Evolutionary conservation across 352 stramenopile species (phyloP), one percentile per base, ranked within the genome.

Genomic region (Phytophthora gonapodyides): DNA sequence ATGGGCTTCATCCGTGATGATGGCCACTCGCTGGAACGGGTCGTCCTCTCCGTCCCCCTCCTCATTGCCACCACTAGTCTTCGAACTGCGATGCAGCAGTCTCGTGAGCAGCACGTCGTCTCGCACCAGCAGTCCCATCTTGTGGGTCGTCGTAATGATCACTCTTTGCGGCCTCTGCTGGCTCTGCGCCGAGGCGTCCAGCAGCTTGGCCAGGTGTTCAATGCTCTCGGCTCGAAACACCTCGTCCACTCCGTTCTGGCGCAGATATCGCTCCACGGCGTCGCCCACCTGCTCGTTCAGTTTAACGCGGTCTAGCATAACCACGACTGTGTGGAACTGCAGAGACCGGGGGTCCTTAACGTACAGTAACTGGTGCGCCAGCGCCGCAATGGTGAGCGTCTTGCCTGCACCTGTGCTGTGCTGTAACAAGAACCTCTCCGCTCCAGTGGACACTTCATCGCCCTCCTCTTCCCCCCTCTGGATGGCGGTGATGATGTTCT

Each of bases 401-500:
- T 94, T 94, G 62, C 86, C 86, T 27, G 84, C 82, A 15, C 86
- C 86, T 11, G 86, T 94, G 51, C 86, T 93, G 64, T 94, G 86
- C 56, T 94, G 86, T 10, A 94, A 57, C 35, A 94, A 65, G 37
- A 85, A 94, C 7, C 57, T 71, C 68, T 78, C 67, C n/a, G 50
- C 55, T 41, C 15, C 37, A 54, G 40, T 58, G 10, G 36, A 38
- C 51, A 27, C n/a, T 31, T 57, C 35, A 3, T 17, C 36, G 21
- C 66, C 59, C 27, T 72, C 43, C 1, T 57, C 17, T 57, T 55
- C 52, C 17, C 36, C 47, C 16, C 37, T 48, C 31, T 84, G 55
- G 45, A 93, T 77, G 27, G 75, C 61, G 5, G 58, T 57, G 27
- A 93, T 56, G 19, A 91, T 33, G 16, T 77, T 72, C 55, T 88